Evolutionary conservation across 257 asterid species (phyloP).

Genomic region (Penstemon davidsonii): DNA sequence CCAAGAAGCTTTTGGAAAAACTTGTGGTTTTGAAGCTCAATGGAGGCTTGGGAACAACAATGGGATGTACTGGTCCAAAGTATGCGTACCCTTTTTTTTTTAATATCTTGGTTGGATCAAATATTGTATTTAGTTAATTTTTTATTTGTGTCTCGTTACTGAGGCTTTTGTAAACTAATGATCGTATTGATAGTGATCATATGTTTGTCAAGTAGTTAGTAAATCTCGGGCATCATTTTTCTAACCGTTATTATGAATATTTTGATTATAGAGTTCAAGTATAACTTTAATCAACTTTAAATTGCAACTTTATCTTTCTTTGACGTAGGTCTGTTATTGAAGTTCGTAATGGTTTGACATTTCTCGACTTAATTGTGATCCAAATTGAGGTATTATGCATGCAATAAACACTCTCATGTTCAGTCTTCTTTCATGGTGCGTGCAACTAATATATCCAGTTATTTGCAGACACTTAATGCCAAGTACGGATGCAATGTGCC

Average conservation of each 20-base stretch:
- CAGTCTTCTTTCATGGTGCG: slow-evolving; percentile 20
- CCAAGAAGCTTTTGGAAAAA: slow-evolving; percentile 80
- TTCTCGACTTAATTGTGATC: slow-evolving; percentile 91
- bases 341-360: slow-evolving; percentile 96
- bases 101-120: too few relatives aligned
- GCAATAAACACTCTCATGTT: slow-evolving; percentile 9
- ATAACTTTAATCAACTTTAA: not conserved
- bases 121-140: too few relatives aligned
- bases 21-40: slow-evolving; percentile 95
- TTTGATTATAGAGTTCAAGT: too few relatives aligned
- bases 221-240: too few relatives aligned
- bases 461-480: slow-evolving; percentile 69
- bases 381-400: slow-evolving; percentile 81
- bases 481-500: slow-evolving; percentile 95
- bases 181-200: too few relatives aligned
- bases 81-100: slow-evolving; percentile 34
- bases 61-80: slow-evolving; percentile 99
- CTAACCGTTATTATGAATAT: not conserved
- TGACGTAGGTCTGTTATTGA: slow-evolving; percentile 90
- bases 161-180: too few relatives aligned
- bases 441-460: slow-evolving; percentile 33
- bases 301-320: slow-evolving; percentile 20
- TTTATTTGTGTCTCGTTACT: too few relatives aligned
- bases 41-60: slow-evolving; percentile 99
- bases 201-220: too few relatives aligned